Base-by-base conservation (phyloP, 2,329 filamentous ascomycete genomes). In the Tolypocladium inflatum region DNA sequence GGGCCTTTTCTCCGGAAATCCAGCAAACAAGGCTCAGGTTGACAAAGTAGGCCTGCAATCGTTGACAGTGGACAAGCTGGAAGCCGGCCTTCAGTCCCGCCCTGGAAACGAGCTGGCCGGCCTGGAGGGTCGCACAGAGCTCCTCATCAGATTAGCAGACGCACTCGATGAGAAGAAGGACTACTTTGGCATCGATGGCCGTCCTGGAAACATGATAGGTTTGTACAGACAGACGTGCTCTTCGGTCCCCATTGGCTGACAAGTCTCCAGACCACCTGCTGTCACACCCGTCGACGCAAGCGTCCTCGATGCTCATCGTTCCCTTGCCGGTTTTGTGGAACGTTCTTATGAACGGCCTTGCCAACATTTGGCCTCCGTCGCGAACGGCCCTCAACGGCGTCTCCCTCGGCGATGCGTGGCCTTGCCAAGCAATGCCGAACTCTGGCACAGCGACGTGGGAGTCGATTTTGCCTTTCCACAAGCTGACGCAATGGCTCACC, bases 141-240 rank as follows among this genome's bases (percentile, higher is more conserved):
- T 99, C 52, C 77, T 99, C 45, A 80, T 90, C 45, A 81, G 88
- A 55, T 80, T 99, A 1, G 85, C 85, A 15, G 80, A 86, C 62
- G 92, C 93, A 6, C 76, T 99, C 57, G 76, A 79, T 3, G 82
- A 87, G 62, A 91, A 93, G 68, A 80, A 84, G 59, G 88, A 94
- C 55, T 88, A 91, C 65, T 99, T 97, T 72, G 93, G 93, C 30
- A 80, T 82, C 1, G 86, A 92, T 68, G 89, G 87, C 55, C 82
- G 94, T 59, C 94, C 94, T 13, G 94, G 94, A 64, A 95, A 96
- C 71, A 91, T 99, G 86, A 85, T 97, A 61, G 91, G 91, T 94
- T 79, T 66, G 82, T 33, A 37, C 52, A 35, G 56, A 56, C 17
- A 38, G 21, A 43, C 38, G 38, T 15, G 5, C 26, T 9, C 48